Evolutionary conservation across 345 rosid genomes (phyloP), one percentile per base, ranked within the genome.

Genomic region (Acer saccharum): DNA sequence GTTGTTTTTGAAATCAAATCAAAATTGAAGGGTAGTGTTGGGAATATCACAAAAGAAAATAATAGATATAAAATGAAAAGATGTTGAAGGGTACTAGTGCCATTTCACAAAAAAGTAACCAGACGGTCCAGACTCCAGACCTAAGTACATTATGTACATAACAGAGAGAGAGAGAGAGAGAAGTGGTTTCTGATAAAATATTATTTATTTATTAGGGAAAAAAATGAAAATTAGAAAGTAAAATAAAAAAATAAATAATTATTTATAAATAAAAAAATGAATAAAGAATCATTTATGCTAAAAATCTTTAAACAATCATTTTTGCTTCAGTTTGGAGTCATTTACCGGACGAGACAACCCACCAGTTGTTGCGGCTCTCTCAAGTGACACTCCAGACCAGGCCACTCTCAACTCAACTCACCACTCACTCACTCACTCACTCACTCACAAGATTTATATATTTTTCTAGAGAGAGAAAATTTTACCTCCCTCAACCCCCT

Each of bases 301-400:
- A 35, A 46, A 46, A 46, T 10, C 14, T 58, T 52, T 7, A n/a
- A 77, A 73, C 20, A 39, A 71, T 74, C 14, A 66, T 75, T 78
- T 65, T 77, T 57, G 16, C 69, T 69, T 64, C 48, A 20, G 76
- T 71, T 75, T 71, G 80, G 76, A 64, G 80, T 71, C 12, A 69
- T 68, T 71, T n/a, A 83, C 76, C 77, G 83, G 92, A 81, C 71
- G 83, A 70, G 89, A 85, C 84, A 83, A 77, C 86, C 81, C 85
- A 86, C 84, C 86, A 79, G 84, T 68, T 79, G 86, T 83, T 82
- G 91, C 89, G 85, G 87, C 86, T 85, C 78, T 75, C 80, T 71
- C 77, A 80, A 85, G 85, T 82, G 86, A 82, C 61, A 46, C 39
- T 3, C 76, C 50, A 46, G 50, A 50, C 63, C 63, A 60, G 25